Conservation (phyloP, 192 early-diverging fungal genomes). For the Kappamyces sp. region DNA sequence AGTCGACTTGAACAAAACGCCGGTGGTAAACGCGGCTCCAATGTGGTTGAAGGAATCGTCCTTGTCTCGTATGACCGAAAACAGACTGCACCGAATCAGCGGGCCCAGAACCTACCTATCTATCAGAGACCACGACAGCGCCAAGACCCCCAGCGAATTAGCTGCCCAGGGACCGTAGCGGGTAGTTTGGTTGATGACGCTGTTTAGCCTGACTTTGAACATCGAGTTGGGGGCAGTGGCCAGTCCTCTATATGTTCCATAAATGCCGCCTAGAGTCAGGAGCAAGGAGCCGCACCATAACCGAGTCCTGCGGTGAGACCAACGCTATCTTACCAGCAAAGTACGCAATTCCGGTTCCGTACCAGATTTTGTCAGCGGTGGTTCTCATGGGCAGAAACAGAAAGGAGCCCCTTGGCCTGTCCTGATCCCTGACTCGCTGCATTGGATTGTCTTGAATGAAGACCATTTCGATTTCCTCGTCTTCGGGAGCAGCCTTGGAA, state of each 20-base stretch:
- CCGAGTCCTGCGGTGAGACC: background rate
- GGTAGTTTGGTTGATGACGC: slow-evolving; percentile 42
- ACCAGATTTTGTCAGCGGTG: slow-evolving; percentile 43
- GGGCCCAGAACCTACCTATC: slow-evolving; percentile 37
- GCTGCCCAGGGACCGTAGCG: slow-evolving; percentile 49
- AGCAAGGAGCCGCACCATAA: slow-evolving; percentile 21
- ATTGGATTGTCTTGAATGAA: slow-evolving; percentile 49
- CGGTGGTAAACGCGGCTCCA: slow-evolving; percentile 44
- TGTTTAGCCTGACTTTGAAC: slow-evolving; percentile 48
- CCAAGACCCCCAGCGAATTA: slow-evolving; percentile 47
- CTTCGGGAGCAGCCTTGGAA: slow-evolving; percentile 20
- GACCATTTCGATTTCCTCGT: slow-evolving; percentile 41
- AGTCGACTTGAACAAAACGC: slow-evolving; percentile 51
- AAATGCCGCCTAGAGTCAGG: slow-evolving; percentile 33
- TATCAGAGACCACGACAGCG: slow-evolving; percentile 21
- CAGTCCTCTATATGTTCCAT: slow-evolving; percentile 44
- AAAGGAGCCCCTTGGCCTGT: slow-evolving; percentile 34
- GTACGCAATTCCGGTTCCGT: slow-evolving; percentile 49
- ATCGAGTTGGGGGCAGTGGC: slow-evolving; percentile 36
- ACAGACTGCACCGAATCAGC: slow-evolving; percentile 36
- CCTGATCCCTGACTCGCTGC: slow-evolving; percentile 13
- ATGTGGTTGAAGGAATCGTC: slow-evolving; percentile 51
- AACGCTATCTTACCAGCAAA: slow-evolving; percentile 29
- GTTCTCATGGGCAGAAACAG: slow-evolving; percentile 55
- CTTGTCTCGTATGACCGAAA: slow-evolving; percentile 26